These are phyloP conservation scores for Austroboletus niveus DNA, from an alignment of 1,284 basidiomycete species.

Conservation along the genomic window DNA sequence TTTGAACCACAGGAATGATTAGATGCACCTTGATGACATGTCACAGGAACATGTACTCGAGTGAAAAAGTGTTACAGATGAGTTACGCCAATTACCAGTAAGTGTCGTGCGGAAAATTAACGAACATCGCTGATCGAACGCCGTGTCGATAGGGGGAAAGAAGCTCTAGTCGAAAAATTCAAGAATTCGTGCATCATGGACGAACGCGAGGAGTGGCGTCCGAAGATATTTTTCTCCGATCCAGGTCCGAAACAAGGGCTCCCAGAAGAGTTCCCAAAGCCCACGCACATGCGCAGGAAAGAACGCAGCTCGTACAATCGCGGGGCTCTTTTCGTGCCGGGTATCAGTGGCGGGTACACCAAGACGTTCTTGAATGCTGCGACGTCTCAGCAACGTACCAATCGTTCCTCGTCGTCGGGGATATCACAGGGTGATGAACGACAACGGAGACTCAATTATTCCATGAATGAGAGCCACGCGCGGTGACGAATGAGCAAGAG, in stretches of 20 bases:
- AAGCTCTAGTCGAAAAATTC: conserved; percentile 83
- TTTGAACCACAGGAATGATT: not conserved
- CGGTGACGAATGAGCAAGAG: conserved; percentile 4
- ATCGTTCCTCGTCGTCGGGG: conserved; percentile 16
- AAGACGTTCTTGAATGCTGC: conserved; percentile 31
- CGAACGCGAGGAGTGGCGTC: conserved; percentile 75
- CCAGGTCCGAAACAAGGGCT: conserved; percentile 68
- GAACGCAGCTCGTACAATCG: conserved; percentile 75
- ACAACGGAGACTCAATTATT: conserved; percentile 23
- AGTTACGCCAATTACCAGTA: conserved; percentile 86
- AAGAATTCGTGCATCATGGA: conserved; percentile 86
- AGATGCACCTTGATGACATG: conserved; percentile 3
- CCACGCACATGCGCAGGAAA: conserved; percentile 73
- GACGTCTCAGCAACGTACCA: conserved; percentile 19
- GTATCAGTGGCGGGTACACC: conserved; percentile 30
- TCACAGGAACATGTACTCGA: conserved; percentile 80
- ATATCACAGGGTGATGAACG: conserved; percentile 26
- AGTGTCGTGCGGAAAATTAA: conserved; percentile 27
- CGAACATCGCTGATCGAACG: conserved; percentile 8
- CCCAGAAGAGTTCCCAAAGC: conserved; percentile 76
- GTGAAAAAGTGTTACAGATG: conserved; percentile 84
- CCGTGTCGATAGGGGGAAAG: conserved; percentile 63
- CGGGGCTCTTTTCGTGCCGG: conserved; percentile 63
- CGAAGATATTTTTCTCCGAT: conserved; percentile 79
- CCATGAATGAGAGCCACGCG: conserved; percentile 9